These are phyloP conservation scores for Naganishia sp. DNA, from an alignment of 1,284 basidiomycete genomes.

Conservation along the genomic window DNA sequence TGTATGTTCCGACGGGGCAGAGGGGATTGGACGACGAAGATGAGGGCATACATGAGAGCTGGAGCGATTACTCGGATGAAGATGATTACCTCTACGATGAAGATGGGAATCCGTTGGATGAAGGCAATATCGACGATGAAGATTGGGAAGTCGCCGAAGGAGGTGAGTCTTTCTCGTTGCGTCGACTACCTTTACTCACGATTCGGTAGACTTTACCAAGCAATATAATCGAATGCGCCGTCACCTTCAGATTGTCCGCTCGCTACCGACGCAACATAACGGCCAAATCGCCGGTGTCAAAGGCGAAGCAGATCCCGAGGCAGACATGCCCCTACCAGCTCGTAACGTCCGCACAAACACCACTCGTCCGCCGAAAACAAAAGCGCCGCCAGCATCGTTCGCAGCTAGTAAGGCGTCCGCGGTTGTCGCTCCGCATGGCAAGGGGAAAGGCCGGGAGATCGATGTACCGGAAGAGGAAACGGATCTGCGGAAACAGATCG, in stretches of 20 bases:
- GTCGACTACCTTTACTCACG: conserved; percentile 30
- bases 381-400: neutral
- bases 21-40: conserved; percentile 18
- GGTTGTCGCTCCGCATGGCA: conserved; percentile 11
- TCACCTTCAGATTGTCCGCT: conserved; percentile 56
- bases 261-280: conserved; percentile 35
- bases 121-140: conserved; percentile 72
- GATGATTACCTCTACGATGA: conserved; percentile 38
- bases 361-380: neutral
- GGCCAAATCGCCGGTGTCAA: conserved; percentile 27
- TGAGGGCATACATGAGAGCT: conserved; percentile 21
- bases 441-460: conserved; percentile 18
- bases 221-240: conserved; percentile 90
- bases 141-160: conserved; percentile 81
- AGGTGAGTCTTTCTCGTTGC: conserved; percentile 49
- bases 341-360: conserved; percentile 34
- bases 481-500: conserved; percentile 18
- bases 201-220: conserved; percentile 82
- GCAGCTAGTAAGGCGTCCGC: conserved; percentile 18
- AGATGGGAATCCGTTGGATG: conserved; percentile 47
- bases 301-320: conserved; percentile 38
- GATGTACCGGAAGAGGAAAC: conserved; percentile 3
- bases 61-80: conserved; percentile 27
- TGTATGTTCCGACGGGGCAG: conserved; percentile 20
- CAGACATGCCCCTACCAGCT: conserved; percentile 41